Conservation (phyloP, 148 eudicot genomes). For the Salicornia ramosissima region DNA sequence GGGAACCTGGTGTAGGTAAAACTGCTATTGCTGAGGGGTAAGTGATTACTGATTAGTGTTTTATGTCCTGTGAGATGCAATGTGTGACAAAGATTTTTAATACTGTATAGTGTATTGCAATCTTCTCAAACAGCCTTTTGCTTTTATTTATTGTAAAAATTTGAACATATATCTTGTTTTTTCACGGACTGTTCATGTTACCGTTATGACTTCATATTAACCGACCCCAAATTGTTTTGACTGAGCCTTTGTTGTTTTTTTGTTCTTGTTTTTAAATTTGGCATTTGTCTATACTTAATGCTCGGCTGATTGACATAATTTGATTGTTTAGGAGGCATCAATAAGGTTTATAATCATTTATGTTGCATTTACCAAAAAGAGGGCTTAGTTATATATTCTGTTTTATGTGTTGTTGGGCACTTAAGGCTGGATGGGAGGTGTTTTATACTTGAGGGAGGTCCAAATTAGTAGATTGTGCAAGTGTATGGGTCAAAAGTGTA, state of each 20-base stretch:
- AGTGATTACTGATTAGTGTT: slow-evolving; percentile 15
- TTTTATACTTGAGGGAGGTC: neutral
- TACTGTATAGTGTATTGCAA: neutral
- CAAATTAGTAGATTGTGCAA: neutral
- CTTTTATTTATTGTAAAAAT: neutral
- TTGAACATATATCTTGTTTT: too few species aligned
- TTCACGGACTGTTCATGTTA: too few species aligned
- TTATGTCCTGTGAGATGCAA: neutral
- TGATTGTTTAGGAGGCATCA: neutral
- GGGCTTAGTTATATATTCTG: too few species aligned
- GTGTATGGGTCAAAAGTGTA: neutral
- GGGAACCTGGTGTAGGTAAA: slow-evolving; percentile 99
- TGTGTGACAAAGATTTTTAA: neutral
- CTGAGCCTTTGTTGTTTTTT: too few species aligned
- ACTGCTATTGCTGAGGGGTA: slow-evolving; percentile 88
- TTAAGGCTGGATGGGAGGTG: neutral
- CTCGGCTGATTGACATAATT: neutral
- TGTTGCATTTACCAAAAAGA: too few species aligned
- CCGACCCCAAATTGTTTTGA: too few species aligned
- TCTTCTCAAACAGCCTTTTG: neutral
- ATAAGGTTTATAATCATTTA: too few species aligned
- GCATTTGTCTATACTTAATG: neutral
- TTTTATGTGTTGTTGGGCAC: too few species aligned
- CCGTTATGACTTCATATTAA: too few species aligned
- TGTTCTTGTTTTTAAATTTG: neutral